Conservation (phyloP, 2,329 filamentous ascomycete species). For the Penicillium sp. region DNA sequence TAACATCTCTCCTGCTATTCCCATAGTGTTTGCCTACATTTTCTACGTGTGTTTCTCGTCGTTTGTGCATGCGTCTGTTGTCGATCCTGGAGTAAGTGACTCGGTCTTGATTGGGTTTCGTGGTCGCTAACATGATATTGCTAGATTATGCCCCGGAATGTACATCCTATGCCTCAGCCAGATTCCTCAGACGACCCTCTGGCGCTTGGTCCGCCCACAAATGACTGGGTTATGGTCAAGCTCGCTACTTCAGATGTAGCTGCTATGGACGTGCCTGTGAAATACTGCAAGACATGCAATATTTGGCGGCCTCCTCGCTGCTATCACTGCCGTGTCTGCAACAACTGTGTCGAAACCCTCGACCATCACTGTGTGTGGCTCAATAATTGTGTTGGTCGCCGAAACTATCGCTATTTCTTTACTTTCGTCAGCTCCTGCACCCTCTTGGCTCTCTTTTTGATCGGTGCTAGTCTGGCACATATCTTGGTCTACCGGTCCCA, state of each 20-base stretch:
- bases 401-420: constrained; percentile 98
- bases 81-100: constrained; percentile 82
- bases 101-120: neutral
- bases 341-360: constrained; percentile 95
- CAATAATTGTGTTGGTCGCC: constrained; percentile 94
- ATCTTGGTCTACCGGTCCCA: constrained; percentile 69
- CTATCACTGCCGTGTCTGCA: constrained; percentile 94
- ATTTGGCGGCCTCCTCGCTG: constrained; percentile 95
- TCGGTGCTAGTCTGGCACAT: constrained; percentile 77
- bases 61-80: constrained; percentile 86
- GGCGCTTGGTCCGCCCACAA: constrained; percentile 77
- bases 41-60: constrained; percentile 89
- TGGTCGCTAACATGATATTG: constrained; percentile 12
- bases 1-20: constrained; percentile 82
- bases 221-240: constrained; percentile 90
- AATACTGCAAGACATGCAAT: constrained; percentile 96
- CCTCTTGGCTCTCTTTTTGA: constrained; percentile 71
- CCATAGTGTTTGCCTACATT: constrained; percentile 87
- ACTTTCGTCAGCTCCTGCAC: constrained; percentile 81
- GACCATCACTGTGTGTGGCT: constrained; percentile 99
- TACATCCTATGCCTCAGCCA: constrained; percentile 80
- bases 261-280: constrained; percentile 96
- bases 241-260: constrained; percentile 71
- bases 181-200: constrained; percentile 78
- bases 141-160: constrained; percentile 86